A percentile compares a stretch with the other conserved stretches of the same genome.
Conservation (phyloP, 352 stramenopile species). For the Blastocystis sp. region DNA sequence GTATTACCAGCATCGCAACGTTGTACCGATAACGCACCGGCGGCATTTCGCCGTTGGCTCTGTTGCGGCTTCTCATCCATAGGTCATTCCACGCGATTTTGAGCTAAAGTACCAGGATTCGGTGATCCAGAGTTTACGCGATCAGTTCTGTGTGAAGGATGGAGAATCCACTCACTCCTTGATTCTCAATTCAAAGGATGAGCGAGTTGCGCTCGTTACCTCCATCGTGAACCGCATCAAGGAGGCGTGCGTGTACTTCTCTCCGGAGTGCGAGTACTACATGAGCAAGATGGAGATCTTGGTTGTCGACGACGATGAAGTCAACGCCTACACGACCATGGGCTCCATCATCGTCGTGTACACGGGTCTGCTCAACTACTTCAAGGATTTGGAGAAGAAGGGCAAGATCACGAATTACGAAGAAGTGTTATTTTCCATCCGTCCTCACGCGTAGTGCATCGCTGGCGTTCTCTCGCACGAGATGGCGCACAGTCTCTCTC, state of each 20-base stretch:
- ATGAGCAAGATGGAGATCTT: constrained; percentile 53
- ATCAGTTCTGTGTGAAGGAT: neutral
- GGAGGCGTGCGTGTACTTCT: constrained; percentile 60
- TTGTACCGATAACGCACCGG: constrained; percentile 44
- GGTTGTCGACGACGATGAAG: constrained; percentile 50
- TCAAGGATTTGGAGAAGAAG: constrained; percentile 8
- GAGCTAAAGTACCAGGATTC: constrained; percentile 38
- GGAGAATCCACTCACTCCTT: neutral
- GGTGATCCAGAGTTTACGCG: constrained; percentile 25
- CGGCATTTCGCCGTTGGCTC: constrained; percentile 43
- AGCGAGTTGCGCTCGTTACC: constrained; percentile 5
- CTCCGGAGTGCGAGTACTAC: constrained; percentile 54
- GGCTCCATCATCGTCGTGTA: constrained; percentile 51
- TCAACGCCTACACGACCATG: constrained; percentile 66
- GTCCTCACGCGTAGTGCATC: constrained; percentile 38
- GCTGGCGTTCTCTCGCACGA: constrained; percentile 42
- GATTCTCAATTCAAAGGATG: constrained; percentile 21
- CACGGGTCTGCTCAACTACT: constrained; percentile 49
- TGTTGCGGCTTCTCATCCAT: neutral
- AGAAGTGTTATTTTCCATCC: constrained; percentile 5
- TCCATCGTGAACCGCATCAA: constrained; percentile 5
- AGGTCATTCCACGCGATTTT: constrained; percentile 58
- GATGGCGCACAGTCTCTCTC: constrained; percentile 36
- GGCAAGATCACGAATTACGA: constrained; percentile 58
- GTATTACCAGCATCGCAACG: constrained; percentile 47